Percentiles rank a stretch among this genome's conserved stretches.
phyloP scores from a whole-genome alignment of 163 green algal species.

The Coccomyxa subellipsoidea region DNA sequence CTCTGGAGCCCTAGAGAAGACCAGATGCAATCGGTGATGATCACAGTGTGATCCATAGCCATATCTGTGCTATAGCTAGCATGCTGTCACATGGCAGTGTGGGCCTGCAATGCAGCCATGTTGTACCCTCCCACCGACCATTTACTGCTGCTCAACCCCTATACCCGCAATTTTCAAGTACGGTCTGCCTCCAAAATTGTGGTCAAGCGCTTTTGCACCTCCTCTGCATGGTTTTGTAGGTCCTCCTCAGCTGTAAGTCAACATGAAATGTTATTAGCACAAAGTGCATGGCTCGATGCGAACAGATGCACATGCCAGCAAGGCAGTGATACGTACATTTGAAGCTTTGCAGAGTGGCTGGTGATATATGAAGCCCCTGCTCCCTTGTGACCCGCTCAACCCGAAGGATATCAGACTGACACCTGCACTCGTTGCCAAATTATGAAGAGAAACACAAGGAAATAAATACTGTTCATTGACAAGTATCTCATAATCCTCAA shows the following conservation, averaged over 20 bases:
- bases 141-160: no score
- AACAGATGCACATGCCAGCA: no score
- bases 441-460: no score
- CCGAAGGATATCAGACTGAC: constrained; percentile 35
- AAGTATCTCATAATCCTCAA: no score
- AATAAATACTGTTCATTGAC: no score
- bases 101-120: no score
- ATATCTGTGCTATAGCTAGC: no score
- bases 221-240: not conserved
- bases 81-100: no score
- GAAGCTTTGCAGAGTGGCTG: constrained; percentile 61
- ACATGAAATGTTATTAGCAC: not conserved
- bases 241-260: constrained; percentile 4
- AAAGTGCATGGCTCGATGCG: not conserved
- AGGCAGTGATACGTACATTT: constrained; percentile 39
- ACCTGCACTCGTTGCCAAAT: constrained; percentile 35
- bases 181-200: not conserved
- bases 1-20: no score
- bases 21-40: no score
- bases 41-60: no score
- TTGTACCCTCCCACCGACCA: no score
- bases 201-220: not conserved
- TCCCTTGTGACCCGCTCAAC: constrained; percentile 50
- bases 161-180: not conserved
- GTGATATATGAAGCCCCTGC: constrained; percentile 56